Evolutionary conservation across 2,329 filamentous ascomycete species (phyloP).

Genomic region (Rutstroemia sydowiana): DNA sequence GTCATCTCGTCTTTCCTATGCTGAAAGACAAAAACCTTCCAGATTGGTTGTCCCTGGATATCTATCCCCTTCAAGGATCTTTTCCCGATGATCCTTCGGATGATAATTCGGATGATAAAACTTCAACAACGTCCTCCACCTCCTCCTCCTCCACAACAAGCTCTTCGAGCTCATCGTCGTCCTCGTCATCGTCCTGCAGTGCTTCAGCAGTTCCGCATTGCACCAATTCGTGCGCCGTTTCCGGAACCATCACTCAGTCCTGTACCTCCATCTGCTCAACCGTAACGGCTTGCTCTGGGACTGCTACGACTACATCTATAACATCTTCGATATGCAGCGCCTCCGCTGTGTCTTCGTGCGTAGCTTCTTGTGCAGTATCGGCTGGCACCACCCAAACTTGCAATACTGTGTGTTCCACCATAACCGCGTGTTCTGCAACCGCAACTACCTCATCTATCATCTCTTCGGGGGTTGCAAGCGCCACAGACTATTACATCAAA

Average conservation of each 20-base stretch:
- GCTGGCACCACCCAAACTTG: not conserved
- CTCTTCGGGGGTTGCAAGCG: not conserved
- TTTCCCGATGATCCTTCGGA: too few species aligned
- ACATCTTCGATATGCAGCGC: not conserved
- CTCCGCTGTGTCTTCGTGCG: not conserved
- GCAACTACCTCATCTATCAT: not conserved
- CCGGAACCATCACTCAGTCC: not conserved
- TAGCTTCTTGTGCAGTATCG: not conserved
- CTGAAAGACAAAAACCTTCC: not conserved
- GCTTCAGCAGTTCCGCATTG: not conserved
- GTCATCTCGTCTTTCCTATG: constrained; percentile 1
- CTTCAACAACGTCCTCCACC: not conserved
- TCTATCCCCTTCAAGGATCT: not conserved
- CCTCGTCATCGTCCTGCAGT: not conserved
- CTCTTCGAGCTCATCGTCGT: not conserved
- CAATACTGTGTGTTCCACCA: not conserved
- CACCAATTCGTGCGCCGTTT: not conserved
- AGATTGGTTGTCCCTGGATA: not conserved
- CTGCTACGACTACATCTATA: not conserved
- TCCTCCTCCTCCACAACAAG: not conserved
- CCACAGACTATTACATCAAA: not conserved
- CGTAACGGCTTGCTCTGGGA: not conserved
- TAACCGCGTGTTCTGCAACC: not conserved
- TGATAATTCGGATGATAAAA: not conserved
- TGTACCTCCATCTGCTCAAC: not conserved